Conservation (phyloP, 31 red algal species). For the Asparagopsis taxiformis region DNA sequence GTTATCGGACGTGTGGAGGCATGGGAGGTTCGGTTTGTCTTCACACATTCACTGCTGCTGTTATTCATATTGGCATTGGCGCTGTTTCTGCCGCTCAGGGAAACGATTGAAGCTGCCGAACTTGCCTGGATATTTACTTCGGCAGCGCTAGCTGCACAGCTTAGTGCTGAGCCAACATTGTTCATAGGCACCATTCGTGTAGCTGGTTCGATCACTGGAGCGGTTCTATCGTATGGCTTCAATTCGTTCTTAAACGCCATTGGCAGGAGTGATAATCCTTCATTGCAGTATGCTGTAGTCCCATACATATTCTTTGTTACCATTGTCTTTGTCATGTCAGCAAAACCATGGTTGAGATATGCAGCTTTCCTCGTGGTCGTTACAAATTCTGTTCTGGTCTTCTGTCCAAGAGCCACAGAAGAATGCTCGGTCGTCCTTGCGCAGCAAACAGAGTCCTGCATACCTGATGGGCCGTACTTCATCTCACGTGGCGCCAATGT, state of each 20-base stretch:
- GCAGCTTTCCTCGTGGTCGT: conserved; percentile 58
- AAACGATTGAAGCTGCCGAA: conserved; percentile 39
- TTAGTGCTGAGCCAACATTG: conserved; percentile 72
- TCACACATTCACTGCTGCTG: conserved; percentile 52
- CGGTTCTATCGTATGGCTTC: conserved; percentile 40
- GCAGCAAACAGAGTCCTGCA: conserved; percentile 27
- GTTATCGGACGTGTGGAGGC: conserved; percentile 8
- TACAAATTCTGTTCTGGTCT: conserved; percentile 46
- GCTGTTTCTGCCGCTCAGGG: conserved; percentile 31
- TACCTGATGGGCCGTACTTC: conserved; percentile 48
- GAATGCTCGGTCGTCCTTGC: conserved; percentile 29
- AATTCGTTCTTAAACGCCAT: conserved; percentile 26
- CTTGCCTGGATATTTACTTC: conserved; percentile 67
- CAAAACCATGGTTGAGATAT: conserved; percentile 38
- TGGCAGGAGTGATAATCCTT: conserved; percentile 18
- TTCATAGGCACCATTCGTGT: conserved; percentile 67
- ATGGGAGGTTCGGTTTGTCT: conserved; percentile 52
- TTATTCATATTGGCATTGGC: conserved; percentile 37
- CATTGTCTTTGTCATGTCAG: conserved; percentile 6
- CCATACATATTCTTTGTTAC: conserved; percentile 46
- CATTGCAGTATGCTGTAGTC: conserved; percentile 32
- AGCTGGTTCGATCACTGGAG: conserved; percentile 38
- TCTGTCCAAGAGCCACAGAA: conserved; percentile 46
- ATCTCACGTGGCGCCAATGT: conserved; percentile 53
- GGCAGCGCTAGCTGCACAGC: conserved; percentile 66